These are phyloP conservation scores for Xylaria curta DNA, from an alignment of 495 filamentous ascomycete genomes.

Conservation along the genomic window DNA sequence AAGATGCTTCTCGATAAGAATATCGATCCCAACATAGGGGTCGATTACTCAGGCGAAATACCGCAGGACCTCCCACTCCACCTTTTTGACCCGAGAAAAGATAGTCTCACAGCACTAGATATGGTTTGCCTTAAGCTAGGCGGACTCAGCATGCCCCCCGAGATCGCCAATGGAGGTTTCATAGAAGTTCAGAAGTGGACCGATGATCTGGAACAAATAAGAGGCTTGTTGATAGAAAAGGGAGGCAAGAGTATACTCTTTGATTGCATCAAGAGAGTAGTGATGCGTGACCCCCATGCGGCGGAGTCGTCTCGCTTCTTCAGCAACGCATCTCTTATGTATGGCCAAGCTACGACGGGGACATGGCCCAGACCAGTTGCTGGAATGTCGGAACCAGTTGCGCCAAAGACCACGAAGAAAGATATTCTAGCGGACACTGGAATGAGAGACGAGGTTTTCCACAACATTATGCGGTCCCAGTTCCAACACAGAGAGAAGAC, in stretches of 20 bases:
- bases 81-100: not conserved
- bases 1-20: not conserved
- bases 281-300: not conserved
- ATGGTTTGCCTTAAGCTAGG: not conserved
- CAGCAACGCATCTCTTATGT: not conserved
- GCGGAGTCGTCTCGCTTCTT: not conserved
- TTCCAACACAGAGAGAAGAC: not conserved
- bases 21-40: not conserved
- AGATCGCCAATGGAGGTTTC: not conserved
- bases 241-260: not conserved
- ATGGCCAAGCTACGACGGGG: not conserved
- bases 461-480: not conserved
- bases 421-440: not conserved
- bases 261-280: not conserved
- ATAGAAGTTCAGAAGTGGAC: constrained; percentile 5
- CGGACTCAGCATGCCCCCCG: not conserved
- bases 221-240: not conserved
- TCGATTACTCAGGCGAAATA: not conserved
- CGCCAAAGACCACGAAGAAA: not conserved
- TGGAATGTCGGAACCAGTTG: not conserved
- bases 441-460: constrained; percentile 3
- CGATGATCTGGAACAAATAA: not conserved
- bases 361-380: not conserved
- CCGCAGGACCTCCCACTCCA: not conserved
- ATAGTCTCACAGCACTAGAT: not conserved